Base-by-base conservation (phyloP, 306 rosid genomes). In the Vicia sativa region DNA sequence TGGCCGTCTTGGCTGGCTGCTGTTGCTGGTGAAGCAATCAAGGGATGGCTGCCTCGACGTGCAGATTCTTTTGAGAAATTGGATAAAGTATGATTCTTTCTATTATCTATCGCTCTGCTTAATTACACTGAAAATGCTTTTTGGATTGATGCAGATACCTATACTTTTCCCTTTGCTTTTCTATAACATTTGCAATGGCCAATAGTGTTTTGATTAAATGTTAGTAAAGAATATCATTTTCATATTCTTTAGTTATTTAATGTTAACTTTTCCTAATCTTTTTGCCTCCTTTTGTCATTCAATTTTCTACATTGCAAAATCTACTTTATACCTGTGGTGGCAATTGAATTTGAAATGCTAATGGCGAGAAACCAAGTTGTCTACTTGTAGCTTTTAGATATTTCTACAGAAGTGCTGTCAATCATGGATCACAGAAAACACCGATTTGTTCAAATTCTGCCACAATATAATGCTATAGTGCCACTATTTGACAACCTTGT, bases 1-100 rank as follows among this genome's bases (percentile, higher is more conserved):
- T 93, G 98, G 98, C 98, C 98, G 0, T 74, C 91, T 10, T 93
- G 98, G 98, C 68, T 93, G 73, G 95, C 91, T 38, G 96, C 96
- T 9, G 97, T 90, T 70, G 98, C 98, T 34, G 98, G 97, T 66
- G 98, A 90, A 77, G 98, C 98, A 74, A 86, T 93, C 83, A 83
- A 82, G 62, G 98, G 98, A 71, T 93, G 97, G 98, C 62, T 88
- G 53, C 97, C 97, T 0, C 91, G 98, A 14, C 89, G 96, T 4
- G 98, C 97, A 0, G 98, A 93, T 80, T 93, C 98, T 31, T 93
- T 93, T 70, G 96, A 93, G 93, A 90, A 90, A 74, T 80, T 93
- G 67, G 97, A 93, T 88, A 93, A 93, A 85, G 98, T 93, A 90
- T 61, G 86, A 19, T 44, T 67, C 76, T 79, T 76, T 65, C 35